Base-by-base conservation (phyloP, 2,329 filamentous ascomycete species). In the Waltergamsia citrina region DNA sequence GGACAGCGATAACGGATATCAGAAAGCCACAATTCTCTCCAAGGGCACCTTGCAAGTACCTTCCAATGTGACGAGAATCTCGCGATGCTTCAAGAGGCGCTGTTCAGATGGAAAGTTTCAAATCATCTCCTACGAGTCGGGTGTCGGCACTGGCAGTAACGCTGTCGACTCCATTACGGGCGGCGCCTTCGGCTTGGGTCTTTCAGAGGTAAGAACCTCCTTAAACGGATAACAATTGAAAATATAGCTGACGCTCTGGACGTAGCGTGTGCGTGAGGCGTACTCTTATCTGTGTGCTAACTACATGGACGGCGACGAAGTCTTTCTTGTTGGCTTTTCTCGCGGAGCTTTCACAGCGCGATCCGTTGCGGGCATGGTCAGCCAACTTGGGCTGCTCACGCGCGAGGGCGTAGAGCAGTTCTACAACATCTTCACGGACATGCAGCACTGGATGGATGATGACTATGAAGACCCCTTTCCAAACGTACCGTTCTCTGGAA, bases 31-130 rank as follows among this genome's bases (percentile, higher is more conserved):
- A 11, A 36, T 60, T 8, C 46, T 52, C 24, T 51, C 53, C 11
- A 43, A 54, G 24, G 56, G 60, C n/a, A 58, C 49, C 12, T 51
- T 69, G 23, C 65, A 72, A 42, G 51, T 69, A 14, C 68, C 71
- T 1, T 75, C 72, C 32, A 78, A 79, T 40, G 71, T 78, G 27
- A 77, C 73, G 12, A 68, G 72, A 16, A 70, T 79, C 35, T 69
- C 69, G 10, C 65, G 72, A 25, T 71, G 69, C 36, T 67, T 79
- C 44, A 67, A 65, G 41, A 62, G 65, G 24, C 56, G 49, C 25
- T 69, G 66, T 45, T 55, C 48, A 22, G 69, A 75, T 46, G 67
- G 67, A 21, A 65, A 56, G 14, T 58, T 71, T 27, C 74, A 78
- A 48, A 65, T 78, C 41, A 67, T 78, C 37, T 70, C 67, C 44